A percentile compares a stretch with the other conserved stretches of the same genome.
Evolutionary conservation across 2,329 filamentous ascomycete genomes (phyloP).

Genomic region (Talaromyces sp.): DNA sequence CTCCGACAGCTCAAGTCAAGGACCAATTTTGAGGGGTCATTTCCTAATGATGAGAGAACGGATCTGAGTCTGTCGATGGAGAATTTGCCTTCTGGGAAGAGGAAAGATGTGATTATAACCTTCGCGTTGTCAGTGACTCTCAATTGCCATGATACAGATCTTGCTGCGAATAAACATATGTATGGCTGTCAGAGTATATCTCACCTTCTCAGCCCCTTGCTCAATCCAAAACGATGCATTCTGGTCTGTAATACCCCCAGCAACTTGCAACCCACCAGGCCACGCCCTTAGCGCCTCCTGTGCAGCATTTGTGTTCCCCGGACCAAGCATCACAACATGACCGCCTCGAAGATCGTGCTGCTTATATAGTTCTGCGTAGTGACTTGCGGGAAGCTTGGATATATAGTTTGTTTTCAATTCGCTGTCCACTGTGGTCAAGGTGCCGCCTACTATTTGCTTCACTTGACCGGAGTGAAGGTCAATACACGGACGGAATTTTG

Average conservation of each 20-base stretch:
- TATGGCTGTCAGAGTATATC: neutral
- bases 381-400: conserved; percentile 72
- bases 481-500: conserved; percentile 91
- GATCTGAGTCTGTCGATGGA: conserved; percentile 71
- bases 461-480: conserved; percentile 96
- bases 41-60: conserved; percentile 68
- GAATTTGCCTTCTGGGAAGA: conserved; percentile 83
- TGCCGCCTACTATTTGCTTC: conserved; percentile 97
- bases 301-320: conserved; percentile 78
- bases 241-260: conserved; percentile 83
- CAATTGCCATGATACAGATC: neutral
- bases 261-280: conserved; percentile 79
- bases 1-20: conserved; percentile 91
- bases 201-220: conserved; percentile 80
- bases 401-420: conserved; percentile 88
- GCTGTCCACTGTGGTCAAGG: conserved; percentile 65
- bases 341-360: conserved; percentile 71
- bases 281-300: conserved; percentile 72
- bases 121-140: conserved; percentile 39
- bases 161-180: neutral
- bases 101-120: conserved; percentile 95
- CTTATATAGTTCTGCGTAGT: conserved; percentile 80
- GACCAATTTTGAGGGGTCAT: conserved; percentile 76
- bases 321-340: conserved; percentile 95
- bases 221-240: conserved; percentile 87